Evolutionary conservation across 257 asterid species (phyloP).

Genomic region (Agastache rugosa): DNA sequence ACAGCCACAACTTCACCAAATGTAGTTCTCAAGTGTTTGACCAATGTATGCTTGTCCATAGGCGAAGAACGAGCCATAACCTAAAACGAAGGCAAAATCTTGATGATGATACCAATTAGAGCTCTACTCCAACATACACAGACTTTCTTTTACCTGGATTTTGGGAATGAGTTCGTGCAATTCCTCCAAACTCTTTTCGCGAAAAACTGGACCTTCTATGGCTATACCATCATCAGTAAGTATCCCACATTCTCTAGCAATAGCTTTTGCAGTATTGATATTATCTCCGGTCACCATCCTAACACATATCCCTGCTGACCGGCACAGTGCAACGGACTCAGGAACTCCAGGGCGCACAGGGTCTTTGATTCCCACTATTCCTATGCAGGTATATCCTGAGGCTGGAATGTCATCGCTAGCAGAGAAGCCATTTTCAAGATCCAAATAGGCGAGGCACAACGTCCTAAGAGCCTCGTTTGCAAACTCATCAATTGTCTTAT

Average conservation of each 20-base stretch:
- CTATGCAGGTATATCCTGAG: conserved; percentile 75
- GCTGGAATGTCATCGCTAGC: conserved; percentile 62
- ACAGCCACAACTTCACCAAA: conserved; percentile 78
- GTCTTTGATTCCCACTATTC: conserved; percentile 86
- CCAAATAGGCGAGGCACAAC: conserved; percentile 78
- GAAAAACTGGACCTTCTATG: conserved; percentile 89
- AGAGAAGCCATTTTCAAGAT: conserved; percentile 68
- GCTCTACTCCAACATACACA: background rate
- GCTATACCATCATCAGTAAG: conserved; percentile 91
- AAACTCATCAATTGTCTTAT: conserved; percentile 59
- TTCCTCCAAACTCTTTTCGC: conserved; percentile 81
- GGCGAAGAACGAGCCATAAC: conserved; percentile 99
- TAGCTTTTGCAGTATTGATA: conserved; percentile 89
- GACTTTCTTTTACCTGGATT: conserved; percentile 64
- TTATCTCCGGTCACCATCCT: conserved; percentile 98
- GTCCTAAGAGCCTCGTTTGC: conserved; percentile 91
- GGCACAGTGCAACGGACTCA: conserved; percentile 93
- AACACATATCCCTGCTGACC: conserved; percentile 83
- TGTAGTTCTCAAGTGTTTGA: conserved; percentile 86
- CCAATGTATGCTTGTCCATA: conserved; percentile 87
- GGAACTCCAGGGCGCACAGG: conserved; percentile 93
- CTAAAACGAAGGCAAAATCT: conserved; percentile 36
- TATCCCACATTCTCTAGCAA: conserved; percentile 96
- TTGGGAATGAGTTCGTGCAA: conserved; percentile 75
- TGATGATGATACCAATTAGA: background rate